Evolutionary conservation across 2,329 filamentous ascomycete species (phyloP).

Genomic region (Aspergillus amoenus): DNA sequence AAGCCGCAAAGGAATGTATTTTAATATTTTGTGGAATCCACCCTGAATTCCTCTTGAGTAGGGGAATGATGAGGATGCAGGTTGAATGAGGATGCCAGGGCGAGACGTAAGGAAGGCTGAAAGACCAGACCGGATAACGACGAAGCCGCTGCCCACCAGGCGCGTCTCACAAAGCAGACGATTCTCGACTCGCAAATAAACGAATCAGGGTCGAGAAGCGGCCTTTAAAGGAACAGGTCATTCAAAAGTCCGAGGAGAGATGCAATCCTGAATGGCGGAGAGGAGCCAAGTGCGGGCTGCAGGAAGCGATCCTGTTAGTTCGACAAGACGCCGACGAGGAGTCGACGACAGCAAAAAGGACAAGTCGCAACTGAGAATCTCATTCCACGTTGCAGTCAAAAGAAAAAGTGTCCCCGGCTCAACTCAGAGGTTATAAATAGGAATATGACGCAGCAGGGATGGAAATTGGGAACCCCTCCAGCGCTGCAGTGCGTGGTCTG

Average conservation of each 20-base stretch:
- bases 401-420: background rate
- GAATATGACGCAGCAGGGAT: slow-evolving; percentile 4
- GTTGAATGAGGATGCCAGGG: slow-evolving; percentile 2
- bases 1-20: slow-evolving; percentile 1
- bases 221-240: slow-evolving; percentile 2
- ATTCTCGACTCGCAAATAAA: slow-evolving; percentile 9
- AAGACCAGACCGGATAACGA: slow-evolving; percentile 6
- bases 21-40: background rate
- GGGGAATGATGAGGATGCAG: background rate
- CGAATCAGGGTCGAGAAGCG: slow-evolving; percentile 6
- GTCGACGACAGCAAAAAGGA: slow-evolving; percentile 7
- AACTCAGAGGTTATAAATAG: slow-evolving; percentile 3
- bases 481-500: background rate
- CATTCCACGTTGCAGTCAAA: slow-evolving; percentile 21
- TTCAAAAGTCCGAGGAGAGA: slow-evolving; percentile 10
- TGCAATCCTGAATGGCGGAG: slow-evolving; percentile 11
- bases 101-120: slow-evolving; percentile 8
- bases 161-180: slow-evolving; percentile 17
- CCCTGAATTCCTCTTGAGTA: background rate
- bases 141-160: slow-evolving; percentile 9
- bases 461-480: background rate
- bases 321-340: background rate
- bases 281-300: slow-evolving; percentile 15
- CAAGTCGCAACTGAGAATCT: background rate
- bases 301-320: slow-evolving; percentile 7